phyloP scores from a whole-genome alignment of 2,329 filamentous ascomycete genomes.

The Geoglossum cookeanum region DNA sequence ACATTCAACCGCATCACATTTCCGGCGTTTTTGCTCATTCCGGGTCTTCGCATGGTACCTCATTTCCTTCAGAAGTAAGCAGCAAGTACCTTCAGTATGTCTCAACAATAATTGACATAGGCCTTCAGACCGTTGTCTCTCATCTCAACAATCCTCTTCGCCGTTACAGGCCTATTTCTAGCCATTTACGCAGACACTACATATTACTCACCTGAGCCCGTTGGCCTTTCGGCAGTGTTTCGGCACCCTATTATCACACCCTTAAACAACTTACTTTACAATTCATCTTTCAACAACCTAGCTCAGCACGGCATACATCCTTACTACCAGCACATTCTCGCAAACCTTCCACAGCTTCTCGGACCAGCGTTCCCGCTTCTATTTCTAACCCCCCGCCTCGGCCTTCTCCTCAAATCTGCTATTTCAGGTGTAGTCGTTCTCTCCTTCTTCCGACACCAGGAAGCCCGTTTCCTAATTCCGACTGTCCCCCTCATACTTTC shows the following conservation, averaged over 20 bases:
- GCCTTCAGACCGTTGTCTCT: conserved; percentile 35
- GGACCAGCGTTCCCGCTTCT: conserved; percentile 48
- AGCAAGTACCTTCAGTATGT: not conserved
- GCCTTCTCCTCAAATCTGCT: conserved; percentile 50
- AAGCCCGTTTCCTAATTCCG: conserved; percentile 59
- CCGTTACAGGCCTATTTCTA: conserved; percentile 45
- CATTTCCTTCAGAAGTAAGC: conserved; percentile 66
- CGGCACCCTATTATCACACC: conserved; percentile 52
- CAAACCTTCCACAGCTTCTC: conserved; percentile 52
- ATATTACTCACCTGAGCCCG: conserved; percentile 43
- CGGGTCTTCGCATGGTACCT: conserved; percentile 63
- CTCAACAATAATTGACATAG: conserved; percentile 5
- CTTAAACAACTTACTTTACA: conserved; percentile 61
- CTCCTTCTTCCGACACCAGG: conserved; percentile 60
- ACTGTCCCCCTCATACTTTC: conserved; percentile 60
- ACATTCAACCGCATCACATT: conserved; percentile 96
- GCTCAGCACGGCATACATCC: conserved; percentile 60
- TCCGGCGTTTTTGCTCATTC: conserved; percentile 76
- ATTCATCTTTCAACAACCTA: conserved; percentile 49
- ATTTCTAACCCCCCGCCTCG: conserved; percentile 36
- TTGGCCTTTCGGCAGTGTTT: conserved; percentile 46
- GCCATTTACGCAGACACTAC: conserved; percentile 70
- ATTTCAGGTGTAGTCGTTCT: conserved; percentile 51
- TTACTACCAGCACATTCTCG: conserved; percentile 56
- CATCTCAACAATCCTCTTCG: conserved; percentile 43